phyloP scores from a whole-genome alignment of 441 rosid species.

The Capsella rubella region DNA sequence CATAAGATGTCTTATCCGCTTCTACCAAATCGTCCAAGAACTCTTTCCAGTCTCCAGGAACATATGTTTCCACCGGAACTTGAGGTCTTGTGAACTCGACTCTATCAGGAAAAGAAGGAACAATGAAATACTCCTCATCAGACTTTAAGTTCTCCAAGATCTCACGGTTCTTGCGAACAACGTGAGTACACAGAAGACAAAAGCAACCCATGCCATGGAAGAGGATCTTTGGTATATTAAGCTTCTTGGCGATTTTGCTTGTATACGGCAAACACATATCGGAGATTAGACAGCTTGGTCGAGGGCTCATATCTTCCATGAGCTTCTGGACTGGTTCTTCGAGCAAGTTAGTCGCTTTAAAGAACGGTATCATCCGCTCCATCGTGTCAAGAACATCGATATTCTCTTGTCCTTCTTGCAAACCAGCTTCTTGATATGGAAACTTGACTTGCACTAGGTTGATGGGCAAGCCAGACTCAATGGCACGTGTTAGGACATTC shows the following conservation, averaged over 20 bases:
- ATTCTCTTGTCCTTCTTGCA: constrained; percentile 46
- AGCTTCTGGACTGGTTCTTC: constrained; percentile 43
- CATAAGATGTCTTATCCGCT: constrained; percentile 42
- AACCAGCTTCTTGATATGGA: constrained; percentile 43
- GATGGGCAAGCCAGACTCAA: constrained; percentile 39
- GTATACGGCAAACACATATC: constrained; percentile 47
- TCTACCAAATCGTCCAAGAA: neutral
- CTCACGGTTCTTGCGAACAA: neutral
- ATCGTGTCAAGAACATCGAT: constrained; percentile 27
- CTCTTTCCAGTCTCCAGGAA: constrained; percentile 15
- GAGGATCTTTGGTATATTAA: constrained; percentile 49
- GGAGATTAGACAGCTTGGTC: constrained; percentile 51
- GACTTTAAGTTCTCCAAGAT: constrained; percentile 30
- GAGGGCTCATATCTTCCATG: constrained; percentile 43
- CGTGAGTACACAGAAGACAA: constrained; percentile 40
- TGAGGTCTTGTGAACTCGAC: constrained; percentile 44
- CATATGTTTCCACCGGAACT: constrained; percentile 13
- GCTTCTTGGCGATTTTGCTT: constrained; percentile 41
- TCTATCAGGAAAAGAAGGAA: constrained; percentile 45
- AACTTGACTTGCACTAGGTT: constrained; percentile 35
- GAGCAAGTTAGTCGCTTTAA: constrained; percentile 38
- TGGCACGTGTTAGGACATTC: constrained; percentile 24
- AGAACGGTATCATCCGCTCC: constrained; percentile 23
- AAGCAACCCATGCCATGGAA: constrained; percentile 53
- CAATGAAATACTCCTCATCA: constrained; percentile 29